Conservation (phyloP, 257 asterid species). For the Solanum bulbocastanum region DNA sequence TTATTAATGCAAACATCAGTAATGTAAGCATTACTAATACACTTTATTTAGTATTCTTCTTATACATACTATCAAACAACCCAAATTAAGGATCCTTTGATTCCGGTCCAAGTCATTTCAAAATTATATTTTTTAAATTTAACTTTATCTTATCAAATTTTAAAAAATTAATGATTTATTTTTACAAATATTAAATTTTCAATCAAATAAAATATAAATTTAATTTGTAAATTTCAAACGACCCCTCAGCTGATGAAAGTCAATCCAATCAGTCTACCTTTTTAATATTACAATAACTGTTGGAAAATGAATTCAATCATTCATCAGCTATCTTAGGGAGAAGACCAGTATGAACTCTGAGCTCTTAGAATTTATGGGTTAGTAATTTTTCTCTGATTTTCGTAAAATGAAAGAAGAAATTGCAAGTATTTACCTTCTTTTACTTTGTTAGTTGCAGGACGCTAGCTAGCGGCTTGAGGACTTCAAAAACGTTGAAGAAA, state of each 20-base stretch:
- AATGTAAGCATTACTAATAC: too few relatives aligned
- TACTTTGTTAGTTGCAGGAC: not conserved
- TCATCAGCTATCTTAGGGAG: not conserved
- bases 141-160: too few relatives aligned
- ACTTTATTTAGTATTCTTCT: too few relatives aligned
- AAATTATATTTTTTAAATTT: too few relatives aligned
- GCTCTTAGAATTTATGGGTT: not conserved
- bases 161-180: too few relatives aligned
- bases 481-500: not conserved
- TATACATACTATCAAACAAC: too few relatives aligned
- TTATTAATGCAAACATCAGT: too few relatives aligned
- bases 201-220: not conserved
- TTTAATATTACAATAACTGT: not conserved
- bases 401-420: not conserved
- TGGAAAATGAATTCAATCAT: not conserved
- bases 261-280: not conserved
- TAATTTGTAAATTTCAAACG: not conserved
- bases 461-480: not conserved
- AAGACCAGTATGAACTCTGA: not conserved
- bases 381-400: not conserved
- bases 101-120: not conserved
- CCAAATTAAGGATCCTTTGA: too few relatives aligned
- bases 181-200: not conserved
- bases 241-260: not conserved
- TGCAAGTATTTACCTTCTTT: not conserved